Base-by-base conservation (phyloP, 805 yeast species). In the Schwanniomyces polymorphus region DNA sequence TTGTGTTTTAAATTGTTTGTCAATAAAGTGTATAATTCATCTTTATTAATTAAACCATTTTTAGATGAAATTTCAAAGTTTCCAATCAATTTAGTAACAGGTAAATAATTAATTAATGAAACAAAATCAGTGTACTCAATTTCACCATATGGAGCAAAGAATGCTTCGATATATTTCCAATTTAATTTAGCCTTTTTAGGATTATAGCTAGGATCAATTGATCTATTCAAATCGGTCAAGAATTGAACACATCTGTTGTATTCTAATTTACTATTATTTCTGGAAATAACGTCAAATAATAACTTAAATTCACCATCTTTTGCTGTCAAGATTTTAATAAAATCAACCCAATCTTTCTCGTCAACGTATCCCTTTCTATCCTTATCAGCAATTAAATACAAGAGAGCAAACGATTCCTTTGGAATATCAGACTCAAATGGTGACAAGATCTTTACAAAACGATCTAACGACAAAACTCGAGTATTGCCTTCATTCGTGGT, bases 311-410 rank as follows among this genome's bases (percentile, higher is more conserved):
- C 70, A 25, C 68, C 68, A 46, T 65, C 68, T 16, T 48, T 52
- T 7, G 62, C 54, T 31, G 58, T 55, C 40, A 80, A 65, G 28
- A 75, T 75, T 50, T 78, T 74, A 57, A 87, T 83, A 61, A 92
- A 88, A 38, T 78, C 76, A 43, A 80, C 68, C 86, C 96, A 92
- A 61, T 92, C 97, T 23, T 72, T 64, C 42, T 83, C 72, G 25
- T 80, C 76, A 42, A 89, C 74, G 49, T 76, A 83, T 7, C 97
- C 97, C 54, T 81, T 80, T 46, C 76, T 73, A 34, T 77, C 74
- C 48, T 80, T 80, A 68, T 92, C 98, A 12, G 96, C 89, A 25
- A 90, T 82, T 47, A 86, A 74, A 61, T 87, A 92, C 42, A 92
- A 81, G 50, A 91, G 76, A 5, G 76, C 60, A 45, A 62, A 72